Evolutionary conservation across 108 stramenopile species (phyloP).

Genomic region (Nitzschia sp.): DNA sequence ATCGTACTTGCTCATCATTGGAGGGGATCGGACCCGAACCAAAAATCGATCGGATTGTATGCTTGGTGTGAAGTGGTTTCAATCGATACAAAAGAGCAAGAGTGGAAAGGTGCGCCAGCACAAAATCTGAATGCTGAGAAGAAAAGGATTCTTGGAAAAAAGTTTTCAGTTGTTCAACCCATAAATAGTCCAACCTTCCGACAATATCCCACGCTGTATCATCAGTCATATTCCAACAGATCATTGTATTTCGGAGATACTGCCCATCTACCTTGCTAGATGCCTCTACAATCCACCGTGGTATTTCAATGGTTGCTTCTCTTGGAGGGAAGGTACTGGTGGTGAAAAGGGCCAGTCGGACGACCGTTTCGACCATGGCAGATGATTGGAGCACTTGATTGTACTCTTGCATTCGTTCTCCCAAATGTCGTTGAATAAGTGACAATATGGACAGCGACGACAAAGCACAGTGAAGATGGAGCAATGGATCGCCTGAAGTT

Average conservation of each 20-base stretch:
- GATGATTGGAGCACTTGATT: constrained; percentile 22
- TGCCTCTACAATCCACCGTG: constrained; percentile 15
- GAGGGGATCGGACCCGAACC: too few relatives aligned
- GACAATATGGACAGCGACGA: constrained; percentile 23
- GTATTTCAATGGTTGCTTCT: not conserved
- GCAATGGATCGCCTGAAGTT: not conserved
- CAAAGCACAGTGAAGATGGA: constrained; percentile 10
- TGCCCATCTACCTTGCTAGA: not conserved
- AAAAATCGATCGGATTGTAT: too few relatives aligned
- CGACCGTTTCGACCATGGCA: constrained; percentile 26
- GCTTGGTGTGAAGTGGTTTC: too few relatives aligned
- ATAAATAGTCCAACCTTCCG: not conserved
- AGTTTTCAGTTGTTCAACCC: not conserved
- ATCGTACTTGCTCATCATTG: too few relatives aligned
- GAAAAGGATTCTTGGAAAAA: too few relatives aligned
- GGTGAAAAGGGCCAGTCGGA: constrained; percentile 8
- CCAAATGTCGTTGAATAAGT: constrained; percentile 17
- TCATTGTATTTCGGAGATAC: constrained; percentile 13
- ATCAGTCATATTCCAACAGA: constrained; percentile 12
- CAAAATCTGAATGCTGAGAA: not conserved
- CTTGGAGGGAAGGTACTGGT: not conserved
- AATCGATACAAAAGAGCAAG: not conserved
- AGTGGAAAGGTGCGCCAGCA: not conserved
- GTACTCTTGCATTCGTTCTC: constrained; percentile 1
- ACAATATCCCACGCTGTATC: constrained; percentile 15